These are phyloP conservation scores for Beauveria pseudobassiana DNA, from an alignment of 2,329 filamentous ascomycete species.

Conservation along the genomic window DNA sequence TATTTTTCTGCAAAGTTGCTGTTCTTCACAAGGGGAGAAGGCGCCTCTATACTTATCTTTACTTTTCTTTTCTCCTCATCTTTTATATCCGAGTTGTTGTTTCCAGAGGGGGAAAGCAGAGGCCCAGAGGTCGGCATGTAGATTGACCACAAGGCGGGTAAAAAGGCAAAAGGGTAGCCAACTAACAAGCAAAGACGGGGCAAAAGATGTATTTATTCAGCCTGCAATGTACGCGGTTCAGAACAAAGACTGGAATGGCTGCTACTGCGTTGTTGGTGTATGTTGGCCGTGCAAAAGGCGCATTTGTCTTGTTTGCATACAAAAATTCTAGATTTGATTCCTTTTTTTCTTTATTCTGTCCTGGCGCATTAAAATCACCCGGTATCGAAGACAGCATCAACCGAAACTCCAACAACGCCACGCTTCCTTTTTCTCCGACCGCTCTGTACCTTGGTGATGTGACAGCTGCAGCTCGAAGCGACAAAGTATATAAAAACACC, in stretches of 20 bases:
- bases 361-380: background rate
- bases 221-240: background rate
- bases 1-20: background rate
- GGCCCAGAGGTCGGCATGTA: background rate
- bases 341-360: background rate
- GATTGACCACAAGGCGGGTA: background rate
- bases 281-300: background rate
- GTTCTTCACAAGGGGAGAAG: too few species aligned
- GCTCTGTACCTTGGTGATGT: background rate
- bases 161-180: background rate
- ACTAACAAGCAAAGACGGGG: too few species aligned
- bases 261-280: background rate
- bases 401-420: slow-evolving; percentile 1
- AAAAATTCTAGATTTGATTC: slow-evolving; percentile 1
- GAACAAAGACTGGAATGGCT: background rate
- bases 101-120: too few species aligned
- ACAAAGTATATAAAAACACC: background rate
- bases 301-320: background rate
- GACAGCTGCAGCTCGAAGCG: background rate
- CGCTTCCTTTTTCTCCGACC: background rate
- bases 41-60: background rate
- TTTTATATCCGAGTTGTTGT: background rate
- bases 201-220: background rate
- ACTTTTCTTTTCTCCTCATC: background rate
- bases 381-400: background rate